Base-by-base conservation (phyloP, 345 rosid species). In the Eucalyptus cloeziana region DNA sequence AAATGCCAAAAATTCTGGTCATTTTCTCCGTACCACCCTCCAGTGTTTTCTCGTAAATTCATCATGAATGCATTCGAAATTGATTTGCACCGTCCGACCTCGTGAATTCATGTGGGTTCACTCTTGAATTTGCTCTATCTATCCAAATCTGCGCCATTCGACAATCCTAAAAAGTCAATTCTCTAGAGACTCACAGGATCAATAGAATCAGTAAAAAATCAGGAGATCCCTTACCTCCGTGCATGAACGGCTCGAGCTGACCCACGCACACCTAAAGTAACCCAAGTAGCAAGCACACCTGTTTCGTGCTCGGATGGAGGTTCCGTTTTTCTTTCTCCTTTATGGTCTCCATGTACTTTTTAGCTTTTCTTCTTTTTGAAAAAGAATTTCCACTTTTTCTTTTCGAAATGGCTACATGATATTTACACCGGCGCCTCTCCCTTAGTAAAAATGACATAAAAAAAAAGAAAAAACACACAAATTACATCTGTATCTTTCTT, bases 181-280 rank as follows among this genome's bases (percentile, higher is more conserved):
- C 1, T 8, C 25, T 0, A 0, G 25, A 9, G 25, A 33, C 13
- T 33, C 4, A 3, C 0, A 0, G 7, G 44, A 33, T 33, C 11
- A 8, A 33, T 17, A 43, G 81, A 71, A 13, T 13, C 0, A 69
- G 24, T 33, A 1, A 69, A 40, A 19, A 71, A 17, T 7, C 44
- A 8, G 2, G 44, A 71, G 44, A 71, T 33, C 44, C 14, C 7
- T 33, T 71, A 12, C 7, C 19, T 19, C 25, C 4, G 25, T 17
- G 25, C 44, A 33, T 9, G 1, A 33, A 19, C 25, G 81, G 24
- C 80, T 69, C 7, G 3, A 1, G 37, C 6, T 8, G 3, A n/a
- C n/a, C n/a, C n/a, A n/a, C n/a, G n/a, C n/a, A n/a, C n/a, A n/a
- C n/a, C n/a, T n/a, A n/a, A n/a, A n/a, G n/a, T n/a, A n/a, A n/a